Percentiles rank a stretch among this genome's conserved stretches.
These are phyloP conservation scores for Entophlyctis helioformis DNA, from an alignment of 192 early-diverging fungal species.

Conservation along the genomic window DNA sequence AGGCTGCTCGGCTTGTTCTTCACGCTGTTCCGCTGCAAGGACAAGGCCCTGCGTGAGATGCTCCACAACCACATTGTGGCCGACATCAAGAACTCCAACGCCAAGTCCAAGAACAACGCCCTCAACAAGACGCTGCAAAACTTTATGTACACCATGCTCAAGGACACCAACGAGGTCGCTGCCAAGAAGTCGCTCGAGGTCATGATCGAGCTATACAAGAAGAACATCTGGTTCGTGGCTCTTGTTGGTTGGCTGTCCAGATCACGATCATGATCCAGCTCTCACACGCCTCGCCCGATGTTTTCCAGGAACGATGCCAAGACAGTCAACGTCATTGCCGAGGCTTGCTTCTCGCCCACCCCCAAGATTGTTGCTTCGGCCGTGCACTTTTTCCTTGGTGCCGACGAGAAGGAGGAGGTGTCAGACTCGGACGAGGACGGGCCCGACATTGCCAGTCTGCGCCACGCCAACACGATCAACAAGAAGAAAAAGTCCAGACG, in stretches of 20 bases:
- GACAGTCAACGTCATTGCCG: constrained; percentile 96
- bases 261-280: background rate
- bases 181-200: constrained; percentile 93
- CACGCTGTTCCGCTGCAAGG: constrained; percentile 85
- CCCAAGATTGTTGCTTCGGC: constrained; percentile 90
- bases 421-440: constrained; percentile 59
- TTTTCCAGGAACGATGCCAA: constrained; percentile 79
- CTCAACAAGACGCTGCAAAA: constrained; percentile 95
- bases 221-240: constrained; percentile 69
- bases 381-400: constrained; percentile 84
- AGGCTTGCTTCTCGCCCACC: constrained; percentile 86
- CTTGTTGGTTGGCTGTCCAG: background rate
- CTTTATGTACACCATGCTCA: constrained; percentile 96
- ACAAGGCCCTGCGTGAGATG: constrained; percentile 79
- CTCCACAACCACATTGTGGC: constrained; percentile 90
- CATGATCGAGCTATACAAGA: constrained; percentile 94
- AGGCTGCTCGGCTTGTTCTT: constrained; percentile 85
- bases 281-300: background rate
- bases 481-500: constrained; percentile 78
- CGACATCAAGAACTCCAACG: constrained; percentile 90
- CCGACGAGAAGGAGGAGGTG: constrained; percentile 51
- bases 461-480: constrained; percentile 68
- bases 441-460: constrained; percentile 60
- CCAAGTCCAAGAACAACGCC: constrained; percentile 90
- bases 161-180: constrained; percentile 62